A percentile compares a stretch with the other conserved stretches of the same genome.
Conservation (phyloP, 23 red algal species). For the Gracilaria caudata region DNA sequence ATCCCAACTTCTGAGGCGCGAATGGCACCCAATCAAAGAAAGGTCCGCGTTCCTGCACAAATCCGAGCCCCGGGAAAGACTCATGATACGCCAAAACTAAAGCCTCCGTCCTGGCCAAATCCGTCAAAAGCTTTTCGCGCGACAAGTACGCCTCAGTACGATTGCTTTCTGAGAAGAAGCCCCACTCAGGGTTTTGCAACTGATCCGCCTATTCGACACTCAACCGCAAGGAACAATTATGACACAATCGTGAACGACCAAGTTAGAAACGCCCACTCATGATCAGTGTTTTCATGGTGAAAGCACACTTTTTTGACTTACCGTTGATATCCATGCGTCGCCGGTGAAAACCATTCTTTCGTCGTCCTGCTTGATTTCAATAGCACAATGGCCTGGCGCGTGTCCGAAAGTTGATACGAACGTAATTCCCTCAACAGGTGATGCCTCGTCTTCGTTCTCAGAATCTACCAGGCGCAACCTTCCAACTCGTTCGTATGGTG, state of each 20-base stretch:
- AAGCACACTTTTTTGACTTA: neutral
- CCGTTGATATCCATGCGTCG: conserved; percentile 36
- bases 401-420: conserved; percentile 25
- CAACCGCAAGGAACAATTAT: neutral
- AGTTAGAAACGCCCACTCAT: neutral
- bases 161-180: conserved; percentile 20
- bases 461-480: neutral
- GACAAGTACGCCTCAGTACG: neutral
- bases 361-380: conserved; percentile 13
- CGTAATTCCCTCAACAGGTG: neutral
- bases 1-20: neutral
- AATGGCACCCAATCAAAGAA: conserved; percentile 22
- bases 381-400: conserved; percentile 27
- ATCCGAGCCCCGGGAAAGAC: conserved; percentile 41
- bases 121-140: neutral
- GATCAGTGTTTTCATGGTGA: neutral
- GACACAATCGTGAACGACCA: neutral
- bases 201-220: conserved; percentile 6
- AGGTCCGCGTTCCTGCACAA: conserved; percentile 21
- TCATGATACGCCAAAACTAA: conserved; percentile 41
- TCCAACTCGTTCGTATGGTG: neutral
- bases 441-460: conserved; percentile 15
- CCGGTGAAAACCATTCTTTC: conserved; percentile 17
- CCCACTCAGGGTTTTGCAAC: conserved; percentile 30
- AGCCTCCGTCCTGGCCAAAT: neutral